phyloP scores from a whole-genome alignment of 75 land plant genomes.

The Azolla pinnata region DNA sequence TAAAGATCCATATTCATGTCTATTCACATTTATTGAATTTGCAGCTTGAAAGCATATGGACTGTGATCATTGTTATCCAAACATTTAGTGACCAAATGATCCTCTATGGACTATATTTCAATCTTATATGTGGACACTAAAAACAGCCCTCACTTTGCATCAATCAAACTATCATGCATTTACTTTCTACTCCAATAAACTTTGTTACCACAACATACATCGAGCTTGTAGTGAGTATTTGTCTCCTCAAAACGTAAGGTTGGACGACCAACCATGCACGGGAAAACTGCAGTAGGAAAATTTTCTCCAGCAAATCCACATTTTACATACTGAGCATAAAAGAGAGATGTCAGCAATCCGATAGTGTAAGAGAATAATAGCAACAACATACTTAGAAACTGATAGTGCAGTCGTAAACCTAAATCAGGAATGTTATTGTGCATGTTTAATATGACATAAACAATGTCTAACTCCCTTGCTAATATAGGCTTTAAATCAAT shows the following conservation, averaged over 20 bases:
- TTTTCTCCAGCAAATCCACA: conserved; percentile 99
- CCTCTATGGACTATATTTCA: no score
- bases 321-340: conserved; percentile 79
- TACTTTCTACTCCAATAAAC: no score
- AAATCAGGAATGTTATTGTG: neutral
- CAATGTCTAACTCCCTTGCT: neutral
- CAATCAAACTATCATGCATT: no score
- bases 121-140: no score
- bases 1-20: no score
- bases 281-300: conserved; percentile 93
- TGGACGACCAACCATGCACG: conserved; percentile 90
- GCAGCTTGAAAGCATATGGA: no score
- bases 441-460: neutral
- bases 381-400: neutral
- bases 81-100: no score
- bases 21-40: no score
- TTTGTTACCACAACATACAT: no score
- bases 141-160: no score
- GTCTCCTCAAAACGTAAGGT: conserved; percentile 88
- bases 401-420: neutral
- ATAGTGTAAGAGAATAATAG: neutral
- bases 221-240: conserved; percentile 65
- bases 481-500: neutral
- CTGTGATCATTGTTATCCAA: no score
- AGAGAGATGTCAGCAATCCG: neutral